phyloP scores from a whole-genome alignment of 495 filamentous ascomycete genomes.

The Podospora sp. region DNA sequence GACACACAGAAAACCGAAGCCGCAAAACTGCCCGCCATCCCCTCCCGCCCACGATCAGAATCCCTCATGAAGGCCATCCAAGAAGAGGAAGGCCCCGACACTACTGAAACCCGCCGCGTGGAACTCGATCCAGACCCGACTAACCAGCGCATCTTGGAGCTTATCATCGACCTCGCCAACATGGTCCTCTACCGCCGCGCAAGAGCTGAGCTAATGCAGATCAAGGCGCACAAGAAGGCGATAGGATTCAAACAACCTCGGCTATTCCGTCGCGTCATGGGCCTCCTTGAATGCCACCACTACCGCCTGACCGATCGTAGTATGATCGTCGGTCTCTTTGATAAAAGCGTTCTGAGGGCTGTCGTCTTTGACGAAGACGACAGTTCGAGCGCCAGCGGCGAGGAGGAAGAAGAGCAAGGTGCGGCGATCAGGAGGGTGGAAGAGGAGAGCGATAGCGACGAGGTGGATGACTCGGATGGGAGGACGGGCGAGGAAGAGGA shows the following conservation, averaged over 20 bases:
- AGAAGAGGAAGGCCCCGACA: constrained; percentile 39
- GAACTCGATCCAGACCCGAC: constrained; percentile 63
- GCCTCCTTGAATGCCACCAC: constrained; percentile 84
- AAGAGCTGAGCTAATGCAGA: constrained; percentile 67
- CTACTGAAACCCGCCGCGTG: constrained; percentile 34
- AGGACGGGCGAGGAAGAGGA: constrained; percentile 18
- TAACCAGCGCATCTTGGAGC: constrained; percentile 73
- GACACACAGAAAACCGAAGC: constrained; percentile 48
- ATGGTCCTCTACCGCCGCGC: constrained; percentile 82
- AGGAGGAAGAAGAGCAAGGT: constrained; percentile 7
- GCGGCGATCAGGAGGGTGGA: constrained; percentile 7
- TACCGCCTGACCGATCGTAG: constrained; percentile 82
- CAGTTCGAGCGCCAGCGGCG: constrained; percentile 9
- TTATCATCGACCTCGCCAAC: constrained; percentile 85
- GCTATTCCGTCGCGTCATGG: constrained; percentile 82
- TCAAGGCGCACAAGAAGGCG: constrained; percentile 53
- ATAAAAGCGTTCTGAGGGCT: constrained; percentile 79
- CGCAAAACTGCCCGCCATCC: constrained; percentile 35
- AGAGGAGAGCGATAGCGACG: constrained; percentile 27
- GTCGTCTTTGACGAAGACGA: constrained; percentile 66
- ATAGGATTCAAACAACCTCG: constrained; percentile 71
- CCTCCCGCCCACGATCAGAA: constrained; percentile 37
- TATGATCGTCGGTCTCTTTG: constrained; percentile 91
- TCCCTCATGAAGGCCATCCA: constrained; percentile 38
- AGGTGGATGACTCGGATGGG: constrained; percentile 7